A percentile compares a stretch with the other conserved stretches of the same genome.
phyloP scores from a whole-genome alignment of 2,329 filamentous ascomycete genomes.

The Claviceps monticola region DNA sequence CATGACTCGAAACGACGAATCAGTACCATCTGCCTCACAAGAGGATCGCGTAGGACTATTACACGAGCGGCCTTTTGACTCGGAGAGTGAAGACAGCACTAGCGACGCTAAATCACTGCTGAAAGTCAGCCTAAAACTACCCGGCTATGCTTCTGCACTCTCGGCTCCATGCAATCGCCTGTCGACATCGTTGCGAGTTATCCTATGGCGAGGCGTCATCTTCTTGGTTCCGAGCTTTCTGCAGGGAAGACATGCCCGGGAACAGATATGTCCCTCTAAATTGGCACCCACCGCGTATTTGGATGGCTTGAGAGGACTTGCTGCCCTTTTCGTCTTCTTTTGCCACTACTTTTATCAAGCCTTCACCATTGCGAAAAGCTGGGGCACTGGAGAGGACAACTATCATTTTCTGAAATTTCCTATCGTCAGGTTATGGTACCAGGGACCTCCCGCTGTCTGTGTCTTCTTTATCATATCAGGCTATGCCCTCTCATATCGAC shows the following conservation, averaged over 20 bases:
- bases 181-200: conserved; percentile 22
- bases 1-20: conserved; percentile 27
- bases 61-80: conserved; percentile 31
- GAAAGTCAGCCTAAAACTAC: conserved; percentile 10
- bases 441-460: conserved; percentile 42
- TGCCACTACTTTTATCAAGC: conserved; percentile 42
- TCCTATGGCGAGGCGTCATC: conserved; percentile 24
- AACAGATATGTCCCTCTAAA: conserved; percentile 25
- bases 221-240: conserved; percentile 42
- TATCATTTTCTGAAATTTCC: conserved; percentile 37
- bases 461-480: conserved; percentile 50
- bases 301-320: conserved; percentile 43
- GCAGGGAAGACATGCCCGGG: conserved; percentile 28
- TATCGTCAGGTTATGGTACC: conserved; percentile 38
- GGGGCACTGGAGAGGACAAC: conserved; percentile 29
- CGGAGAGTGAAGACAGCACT: conserved; percentile 27
- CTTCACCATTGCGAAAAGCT: conserved; percentile 37
- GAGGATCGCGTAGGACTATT: conserved; percentile 33
- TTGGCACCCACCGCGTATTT: conserved; percentile 42
- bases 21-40: conserved; percentile 20
- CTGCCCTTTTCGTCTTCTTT: conserved; percentile 41
- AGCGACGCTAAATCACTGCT: conserved; percentile 24
- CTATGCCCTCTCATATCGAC: conserved; percentile 42
- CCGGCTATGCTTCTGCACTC: conserved; percentile 11
- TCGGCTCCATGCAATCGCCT: conserved; percentile 16